Evolutionary conservation across 768 basidiomycete species (phyloP).

Genomic region (Trametes villosa): DNA sequence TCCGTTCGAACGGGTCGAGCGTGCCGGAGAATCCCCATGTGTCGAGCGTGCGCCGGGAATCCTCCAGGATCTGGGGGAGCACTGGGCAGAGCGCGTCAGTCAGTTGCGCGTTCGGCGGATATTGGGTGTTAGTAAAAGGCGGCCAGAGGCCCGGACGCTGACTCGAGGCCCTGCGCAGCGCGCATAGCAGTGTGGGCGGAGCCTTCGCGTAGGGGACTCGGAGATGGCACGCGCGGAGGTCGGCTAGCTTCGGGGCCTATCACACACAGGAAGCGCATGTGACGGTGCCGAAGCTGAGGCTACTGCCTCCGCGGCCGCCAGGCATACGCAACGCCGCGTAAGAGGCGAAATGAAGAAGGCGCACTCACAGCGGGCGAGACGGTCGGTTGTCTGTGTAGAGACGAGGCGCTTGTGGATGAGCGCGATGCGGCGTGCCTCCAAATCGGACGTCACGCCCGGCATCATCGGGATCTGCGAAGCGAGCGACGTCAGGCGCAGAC

Average conservation of each 20-base stretch:
- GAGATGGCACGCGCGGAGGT: neutral
- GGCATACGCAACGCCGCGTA: constrained; percentile 14
- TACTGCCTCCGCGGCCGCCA: constrained; percentile 4
- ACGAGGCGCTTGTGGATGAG: constrained; percentile 75
- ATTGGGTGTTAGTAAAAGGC: too few relatives aligned
- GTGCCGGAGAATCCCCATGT: constrained; percentile 67
- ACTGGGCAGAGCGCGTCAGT: constrained; percentile 44
- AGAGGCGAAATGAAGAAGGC: neutral
- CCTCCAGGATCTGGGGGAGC: constrained; percentile 65
- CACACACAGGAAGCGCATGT: constrained; percentile 6
- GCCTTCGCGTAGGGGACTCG: neutral
- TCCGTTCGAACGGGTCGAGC: constrained; percentile 74
- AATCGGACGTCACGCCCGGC: constrained; percentile 72
- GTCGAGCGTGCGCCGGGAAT: constrained; percentile 63
- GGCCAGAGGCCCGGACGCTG: too few relatives aligned
- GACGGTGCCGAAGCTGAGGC: constrained; percentile 6
- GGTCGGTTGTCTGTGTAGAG: constrained; percentile 63
- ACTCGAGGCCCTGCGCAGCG: too few relatives aligned
- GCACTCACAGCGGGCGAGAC: constrained; percentile 63
- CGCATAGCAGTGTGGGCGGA: neutral
- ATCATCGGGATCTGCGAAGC: constrained; percentile 70
- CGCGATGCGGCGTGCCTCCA: constrained; percentile 62
- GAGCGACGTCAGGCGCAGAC: constrained; percentile 4
- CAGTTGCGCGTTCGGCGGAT: too few relatives aligned
- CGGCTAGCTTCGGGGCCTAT: constrained; percentile 10